Base-by-base conservation (phyloP, 768 basidiomycete species). In the Leccinum obscurum region DNA sequence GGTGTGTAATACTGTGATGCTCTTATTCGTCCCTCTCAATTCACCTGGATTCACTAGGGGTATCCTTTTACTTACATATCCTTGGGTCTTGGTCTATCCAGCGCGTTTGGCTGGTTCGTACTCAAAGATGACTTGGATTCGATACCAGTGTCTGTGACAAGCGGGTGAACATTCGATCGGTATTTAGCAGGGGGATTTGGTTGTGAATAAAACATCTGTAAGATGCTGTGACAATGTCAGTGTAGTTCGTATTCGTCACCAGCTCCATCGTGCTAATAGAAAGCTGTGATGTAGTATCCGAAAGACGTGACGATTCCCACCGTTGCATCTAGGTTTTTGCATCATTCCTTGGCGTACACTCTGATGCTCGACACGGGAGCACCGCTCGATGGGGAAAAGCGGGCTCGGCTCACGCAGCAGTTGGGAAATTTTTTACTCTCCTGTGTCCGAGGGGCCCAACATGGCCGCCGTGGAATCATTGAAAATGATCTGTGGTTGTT, bases 101-200 rank as follows among this genome's bases (percentile, higher is more conserved):
- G 67, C 52, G 62, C 63, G 7, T 61, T 69, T 49, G 63, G 67
- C 55, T 73, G 70, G 70, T 35, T 72, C 26, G 50, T 55, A 9
- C 34, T 62, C 48, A 34, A 67, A 44, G 64, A 65, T 37, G 51
- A 58, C 32, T 52, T 62, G 28, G 54, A 54, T 9, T 17, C 22
- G 20, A 2, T n/a, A 1, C 1, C 13, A 26, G 24, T 26, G 11
- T 51, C n/a, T 5, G 20, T 20, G 30, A 52, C 32, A 17, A 34
- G 30, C 50, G 10, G 28, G 11, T 7, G 20, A 54, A 24, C 3
- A 17, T 5, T 20, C 24, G 10, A n/a, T 41, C 4, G 41, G 22
- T 48, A 13, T 11, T 48, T 3, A 35, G 11, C 17, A 20, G 9
- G 34, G 50, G 26, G n/a, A 30, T 35, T 55, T 13, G 2, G 22